Evolutionary conservation across 495 filamentous ascomycete species (phyloP), one percentile per base, ranked within the genome.

Genomic region (Neurospora tetraspora): DNA sequence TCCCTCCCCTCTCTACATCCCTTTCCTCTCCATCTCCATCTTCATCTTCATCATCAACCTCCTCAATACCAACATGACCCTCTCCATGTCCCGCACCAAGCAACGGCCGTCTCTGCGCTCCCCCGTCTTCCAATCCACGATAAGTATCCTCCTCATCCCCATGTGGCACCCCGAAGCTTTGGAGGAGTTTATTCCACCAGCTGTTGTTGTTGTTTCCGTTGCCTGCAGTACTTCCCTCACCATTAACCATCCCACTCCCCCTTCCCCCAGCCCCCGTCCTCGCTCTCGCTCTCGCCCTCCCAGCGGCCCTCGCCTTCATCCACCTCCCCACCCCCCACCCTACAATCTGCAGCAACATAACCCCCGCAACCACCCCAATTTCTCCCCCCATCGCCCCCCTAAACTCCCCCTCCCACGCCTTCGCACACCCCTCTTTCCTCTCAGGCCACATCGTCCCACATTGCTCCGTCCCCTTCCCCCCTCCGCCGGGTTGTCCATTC

Each of bases 271-370:
- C 36, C 37, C 68, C 18, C 23, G 11, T 7, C 8, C 1, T n/a
- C 5, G 0, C n/a, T 9, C 45, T 12, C 0, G 4, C 9, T 1
- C 16, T 18, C 40, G 3, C 16, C 18, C 69, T 18, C 16, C 69
- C 20, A 10, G 16, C 20, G 0, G 12, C 14, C 18, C 5, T 43
- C 4, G 16, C 69, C 34, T 0, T 2, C 1, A 31, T 8, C 23
- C 23, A 65, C 68, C 31, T 61, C 69, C 38, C 40, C 20, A 73
- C 5, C 1, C 70, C 14, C 34, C 71, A 10, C 14, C 61, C 39
- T 12, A 74, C 4, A 37, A 77, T 11, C 71, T 78, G 77, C 74
- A 78, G 0, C 36, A 73, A 20, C 68, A 65, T 71, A 0, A 76
- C 75, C 5, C 23, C 70, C 5, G 69, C 23, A 18, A 74, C 73